Percentiles rank a stretch among this genome's conserved stretches.
These are phyloP conservation scores for Agaricales sp. DNA, from an alignment of 1,284 basidiomycete species.

Conservation along the genomic window DNA sequence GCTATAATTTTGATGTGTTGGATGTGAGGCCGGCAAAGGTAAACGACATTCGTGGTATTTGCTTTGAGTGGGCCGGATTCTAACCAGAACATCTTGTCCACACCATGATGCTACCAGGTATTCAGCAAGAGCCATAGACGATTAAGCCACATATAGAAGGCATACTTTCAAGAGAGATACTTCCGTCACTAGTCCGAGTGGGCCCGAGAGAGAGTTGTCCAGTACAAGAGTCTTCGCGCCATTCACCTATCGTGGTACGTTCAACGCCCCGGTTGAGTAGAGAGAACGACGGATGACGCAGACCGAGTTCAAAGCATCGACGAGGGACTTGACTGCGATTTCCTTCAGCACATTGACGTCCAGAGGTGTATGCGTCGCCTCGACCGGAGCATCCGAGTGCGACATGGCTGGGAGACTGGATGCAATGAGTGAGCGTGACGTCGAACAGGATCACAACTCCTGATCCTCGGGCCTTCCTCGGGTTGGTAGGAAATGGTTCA, in stretches of 20 bases:
- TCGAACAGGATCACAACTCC: no score
- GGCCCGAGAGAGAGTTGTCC: constrained; percentile 82
- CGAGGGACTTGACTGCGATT: constrained; percentile 62
- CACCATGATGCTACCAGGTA: constrained; percentile 77
- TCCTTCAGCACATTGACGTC: constrained; percentile 70
- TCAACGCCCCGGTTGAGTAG: not conserved
- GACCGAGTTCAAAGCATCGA: constrained; percentile 79
- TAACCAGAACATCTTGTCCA: constrained; percentile 99
- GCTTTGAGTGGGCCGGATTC: constrained; percentile 80
- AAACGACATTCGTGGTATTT: constrained; percentile 84
- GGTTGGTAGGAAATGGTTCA: no score
- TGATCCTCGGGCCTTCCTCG: no score
- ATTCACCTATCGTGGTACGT: constrained; percentile 50
- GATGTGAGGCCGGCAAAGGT: constrained; percentile 85
- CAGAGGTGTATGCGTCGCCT: constrained; percentile 34
- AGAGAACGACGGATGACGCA: constrained; percentile 16
- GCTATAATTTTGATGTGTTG: constrained; percentile 85
- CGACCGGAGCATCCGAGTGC: no score
- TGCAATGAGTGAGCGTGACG: no score
- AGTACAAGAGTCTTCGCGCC: constrained; percentile 95
- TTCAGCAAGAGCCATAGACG: constrained; percentile 4
- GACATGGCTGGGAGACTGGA: no score
- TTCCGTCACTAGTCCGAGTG: constrained; percentile 88
- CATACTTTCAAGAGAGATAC: constrained; percentile 83
- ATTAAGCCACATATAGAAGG: constrained; percentile 5